Evolutionary conservation across 768 basidiomycete genomes (phyloP).

Genomic region (Phaffia tasmanica): DNA sequence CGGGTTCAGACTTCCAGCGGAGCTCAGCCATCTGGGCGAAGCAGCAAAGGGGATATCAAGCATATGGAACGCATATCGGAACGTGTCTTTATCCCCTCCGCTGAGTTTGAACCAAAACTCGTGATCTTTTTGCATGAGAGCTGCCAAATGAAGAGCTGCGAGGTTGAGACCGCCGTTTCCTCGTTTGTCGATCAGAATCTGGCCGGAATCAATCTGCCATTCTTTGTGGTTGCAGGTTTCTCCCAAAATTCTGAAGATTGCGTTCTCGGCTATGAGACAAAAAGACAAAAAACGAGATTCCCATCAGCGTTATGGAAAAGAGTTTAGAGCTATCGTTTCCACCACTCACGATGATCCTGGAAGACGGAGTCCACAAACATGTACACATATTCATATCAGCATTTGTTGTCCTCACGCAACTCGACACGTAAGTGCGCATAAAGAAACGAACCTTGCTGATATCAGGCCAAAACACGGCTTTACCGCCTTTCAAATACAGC

Average conservation of each 20-base stretch:
- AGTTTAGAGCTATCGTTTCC: background rate
- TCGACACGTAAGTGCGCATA: constrained; percentile 17
- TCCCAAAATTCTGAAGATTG: constrained; percentile 41
- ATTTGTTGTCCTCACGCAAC: too few relatives aligned
- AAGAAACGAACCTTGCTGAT: constrained; percentile 38
- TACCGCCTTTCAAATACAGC: constrained; percentile 33
- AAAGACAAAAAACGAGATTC: background rate
- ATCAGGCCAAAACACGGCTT: constrained; percentile 43
- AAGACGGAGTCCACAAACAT: too few relatives aligned
- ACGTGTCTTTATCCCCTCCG: constrained; percentile 40
- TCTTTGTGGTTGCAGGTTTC: constrained; percentile 35
- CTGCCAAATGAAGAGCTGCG: constrained; percentile 39
- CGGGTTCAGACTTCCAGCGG: constrained; percentile 32
- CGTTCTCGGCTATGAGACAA: constrained; percentile 37
- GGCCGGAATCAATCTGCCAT: constrained; percentile 41
- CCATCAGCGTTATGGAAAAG: background rate
- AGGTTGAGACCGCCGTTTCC: constrained; percentile 40
- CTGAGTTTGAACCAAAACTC: constrained; percentile 38
- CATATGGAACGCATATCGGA: constrained; percentile 39
- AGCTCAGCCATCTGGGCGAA: constrained; percentile 37
- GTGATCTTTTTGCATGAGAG: constrained; percentile 36
- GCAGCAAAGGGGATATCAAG: constrained; percentile 35
- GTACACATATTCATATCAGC: too few relatives aligned
- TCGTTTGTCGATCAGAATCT: constrained; percentile 41
- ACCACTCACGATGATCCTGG: constrained; percentile 19